Evolutionary conservation across 108 stramenopile genomes (phyloP), one percentile per base, ranked within the genome.

Genomic region (Phaeodactylum tricornutum): DNA sequence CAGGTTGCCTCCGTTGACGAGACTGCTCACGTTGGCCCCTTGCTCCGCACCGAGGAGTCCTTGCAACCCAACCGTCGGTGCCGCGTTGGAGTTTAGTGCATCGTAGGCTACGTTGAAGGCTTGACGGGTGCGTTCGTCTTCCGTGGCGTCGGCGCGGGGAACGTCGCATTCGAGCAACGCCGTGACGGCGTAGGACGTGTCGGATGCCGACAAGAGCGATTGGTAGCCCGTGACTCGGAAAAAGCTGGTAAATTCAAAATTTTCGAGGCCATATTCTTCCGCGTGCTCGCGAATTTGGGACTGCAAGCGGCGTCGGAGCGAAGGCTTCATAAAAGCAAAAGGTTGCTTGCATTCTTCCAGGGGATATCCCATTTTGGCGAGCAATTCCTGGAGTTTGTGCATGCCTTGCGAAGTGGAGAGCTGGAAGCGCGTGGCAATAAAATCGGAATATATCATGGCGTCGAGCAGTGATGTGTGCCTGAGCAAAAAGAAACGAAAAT

Each of bases 291-390:
- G 61, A 32, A 90, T 35, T 48, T 64, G 59, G 29, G 72, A 69
- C 37, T 63, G 73, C 33, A 92, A 62, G 26, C 69, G 61, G 43
- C 79, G 73, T 44, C 75, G 67, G 39, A 84, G 47, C n/a, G 41
- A 43, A 1, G 79, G 74, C 38, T 69, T 77, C 69, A 92, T 84
- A 56, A 86, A 85, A 1, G 71, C 72, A 69, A 66, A 92, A 16
- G 83, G 82, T 48, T 92, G 90, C 29, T 69, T 59, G 59, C 84
- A 86, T 50, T 77, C 69, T 21, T 77, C 69, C 33, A 92, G 44
- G 0, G 90, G 83, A 58, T 68, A 79, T 16, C 90, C 90, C 90
- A 92, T 85, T 51, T 77, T 84, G n/a, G 90, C 90, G 53, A 92
- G 48, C 62, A 87, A 43, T 52, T 92, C 84, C 62, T 77, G 74